phyloP scores from a whole-genome alignment of 78 protist genomes.

The slime mould (Dictyostelium discoideum) region DNA sequence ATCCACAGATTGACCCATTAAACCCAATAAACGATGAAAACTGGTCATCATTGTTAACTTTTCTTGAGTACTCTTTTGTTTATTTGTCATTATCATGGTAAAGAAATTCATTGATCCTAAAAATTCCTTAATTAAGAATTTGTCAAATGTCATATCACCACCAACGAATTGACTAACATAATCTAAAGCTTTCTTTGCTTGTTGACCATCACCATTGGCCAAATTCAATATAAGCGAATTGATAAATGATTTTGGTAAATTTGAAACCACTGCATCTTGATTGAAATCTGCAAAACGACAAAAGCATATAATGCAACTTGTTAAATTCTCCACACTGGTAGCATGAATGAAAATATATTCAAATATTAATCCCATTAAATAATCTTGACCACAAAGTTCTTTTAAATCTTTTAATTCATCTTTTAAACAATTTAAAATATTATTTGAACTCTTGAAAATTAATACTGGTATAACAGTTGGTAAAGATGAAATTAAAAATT shows the following conservation, averaged over 20 bases:
- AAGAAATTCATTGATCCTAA: slow-evolving; percentile 54
- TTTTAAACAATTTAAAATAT: background rate
- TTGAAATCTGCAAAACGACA: background rate
- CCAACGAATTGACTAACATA: background rate
- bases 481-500: background rate
- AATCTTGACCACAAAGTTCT: background rate
- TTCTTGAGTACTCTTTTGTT: background rate
- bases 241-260: background rate
- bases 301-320: background rate
- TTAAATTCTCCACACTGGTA: background rate
- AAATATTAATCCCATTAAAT: background rate
- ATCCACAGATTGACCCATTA: background rate
- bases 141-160: background rate
- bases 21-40: background rate
- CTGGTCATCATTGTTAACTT: slow-evolving; percentile 21
- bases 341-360: slow-evolving; percentile 38
- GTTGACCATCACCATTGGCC: background rate
- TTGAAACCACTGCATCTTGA: background rate
- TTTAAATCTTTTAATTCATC: background rate
- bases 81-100: slow-evolving; percentile 32
- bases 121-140: slow-evolving; percentile 24
- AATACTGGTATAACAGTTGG: slow-evolving; percentile 23
- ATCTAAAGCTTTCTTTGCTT: slow-evolving; percentile 19
- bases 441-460: background rate
- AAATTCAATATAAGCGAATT: background rate